Conservation (phyloP, 306 rosid genomes). For the Pueraria montana region DNA sequence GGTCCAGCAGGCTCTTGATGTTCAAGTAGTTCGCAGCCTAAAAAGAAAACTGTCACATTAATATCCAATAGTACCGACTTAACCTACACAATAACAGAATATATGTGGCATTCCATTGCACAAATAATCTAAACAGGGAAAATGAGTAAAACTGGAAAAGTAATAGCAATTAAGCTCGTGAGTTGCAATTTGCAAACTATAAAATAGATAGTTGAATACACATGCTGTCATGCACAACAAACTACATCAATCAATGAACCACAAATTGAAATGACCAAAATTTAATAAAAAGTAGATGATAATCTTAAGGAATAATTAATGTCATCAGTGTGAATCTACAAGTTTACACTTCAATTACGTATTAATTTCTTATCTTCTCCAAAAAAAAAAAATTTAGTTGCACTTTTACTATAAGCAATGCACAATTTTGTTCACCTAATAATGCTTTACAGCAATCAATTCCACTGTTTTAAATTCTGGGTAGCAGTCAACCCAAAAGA, state of each 20-base stretch:
- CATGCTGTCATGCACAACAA: neutral
- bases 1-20: slow-evolving; percentile 79
- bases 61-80: neutral
- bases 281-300: neutral
- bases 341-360: neutral
- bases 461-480: neutral
- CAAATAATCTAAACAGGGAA: neutral
- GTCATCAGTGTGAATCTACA: neutral
- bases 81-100: neutral
- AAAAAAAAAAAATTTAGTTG: neutral
- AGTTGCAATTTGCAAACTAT: neutral
- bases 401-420: neutral
- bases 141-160: neutral
- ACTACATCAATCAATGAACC: neutral
- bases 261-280: neutral
- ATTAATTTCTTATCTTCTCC: neutral
- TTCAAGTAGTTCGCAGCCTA: slow-evolving; percentile 91
- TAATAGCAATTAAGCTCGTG: neutral
- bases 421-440: neutral
- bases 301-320: neutral
- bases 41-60: slow-evolving; percentile 11
- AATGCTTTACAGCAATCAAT: neutral
- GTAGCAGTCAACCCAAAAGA: neutral
- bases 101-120: neutral
- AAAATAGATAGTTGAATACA: neutral